phyloP scores from a whole-genome alignment of 2,329 filamentous ascomycete species.

The Ploettnerulaceae sp. region DNA sequence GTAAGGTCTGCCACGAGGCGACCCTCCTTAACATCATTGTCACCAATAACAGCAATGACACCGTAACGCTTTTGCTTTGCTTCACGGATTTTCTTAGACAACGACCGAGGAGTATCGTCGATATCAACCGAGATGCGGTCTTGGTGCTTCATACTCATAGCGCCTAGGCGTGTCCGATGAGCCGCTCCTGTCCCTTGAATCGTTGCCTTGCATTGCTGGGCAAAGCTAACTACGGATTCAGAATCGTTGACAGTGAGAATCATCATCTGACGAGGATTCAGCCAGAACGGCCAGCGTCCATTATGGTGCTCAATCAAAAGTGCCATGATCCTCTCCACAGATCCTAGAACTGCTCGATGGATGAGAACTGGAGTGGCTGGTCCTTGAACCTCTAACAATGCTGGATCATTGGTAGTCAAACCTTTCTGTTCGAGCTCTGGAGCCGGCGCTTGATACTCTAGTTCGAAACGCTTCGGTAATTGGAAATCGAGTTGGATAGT shows the following conservation, averaged over 20 bases:
- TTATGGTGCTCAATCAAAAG: constrained; percentile 79
- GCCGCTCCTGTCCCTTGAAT: constrained; percentile 4
- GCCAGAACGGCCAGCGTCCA: constrained; percentile 82
- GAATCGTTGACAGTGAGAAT: constrained; percentile 68
- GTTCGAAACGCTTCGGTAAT: constrained; percentile 72
- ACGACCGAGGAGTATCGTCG: constrained; percentile 56
- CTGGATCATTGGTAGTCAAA: constrained; percentile 45
- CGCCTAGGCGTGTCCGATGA: constrained; percentile 17
- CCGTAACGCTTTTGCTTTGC: constrained; percentile 71
- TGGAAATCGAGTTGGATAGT: constrained; percentile 91
- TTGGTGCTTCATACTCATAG: constrained; percentile 21
- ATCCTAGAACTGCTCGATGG: constrained; percentile 79
- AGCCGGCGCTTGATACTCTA: constrained; percentile 68
- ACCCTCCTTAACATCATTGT: constrained; percentile 54
- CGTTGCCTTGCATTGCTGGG: constrained; percentile 18
- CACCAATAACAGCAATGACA: constrained; percentile 67
- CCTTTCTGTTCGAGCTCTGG: constrained; percentile 55
- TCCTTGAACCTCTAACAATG: constrained; percentile 48
- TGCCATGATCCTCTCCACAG: constrained; percentile 79
- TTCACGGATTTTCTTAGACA: constrained; percentile 66
- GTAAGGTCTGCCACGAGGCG: constrained; percentile 48
- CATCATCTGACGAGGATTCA: constrained; percentile 73
- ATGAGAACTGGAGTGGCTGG: constrained; percentile 71
- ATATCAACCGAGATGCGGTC: constrained; percentile 58
- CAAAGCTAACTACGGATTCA: constrained; percentile 27